phyloP scores from a whole-genome alignment of 345 rosid genomes.

The Corymbia maculata region DNA sequence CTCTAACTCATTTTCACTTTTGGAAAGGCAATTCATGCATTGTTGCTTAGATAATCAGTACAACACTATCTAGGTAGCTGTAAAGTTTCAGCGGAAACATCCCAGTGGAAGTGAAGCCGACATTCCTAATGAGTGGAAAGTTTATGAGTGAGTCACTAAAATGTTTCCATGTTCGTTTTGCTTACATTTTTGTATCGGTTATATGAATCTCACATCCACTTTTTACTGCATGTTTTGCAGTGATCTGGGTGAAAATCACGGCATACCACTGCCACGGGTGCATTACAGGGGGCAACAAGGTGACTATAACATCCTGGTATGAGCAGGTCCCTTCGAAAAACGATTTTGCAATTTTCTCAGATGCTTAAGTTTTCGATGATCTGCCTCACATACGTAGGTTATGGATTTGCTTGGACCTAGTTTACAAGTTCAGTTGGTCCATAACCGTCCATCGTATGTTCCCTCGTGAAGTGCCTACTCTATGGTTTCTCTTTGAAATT shows the following conservation, averaged over 20 bases:
- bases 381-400: constrained; percentile 29
- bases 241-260: constrained; percentile 84
- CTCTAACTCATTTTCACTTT: neutral
- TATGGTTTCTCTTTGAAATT: neutral
- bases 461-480: neutral
- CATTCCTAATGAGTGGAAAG: constrained; percentile 92
- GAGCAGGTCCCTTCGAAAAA: neutral
- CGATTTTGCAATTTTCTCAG: neutral
- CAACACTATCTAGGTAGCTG: constrained; percentile 50
- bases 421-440: constrained; percentile 85
- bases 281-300: constrained; percentile 78
- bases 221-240: constrained; percentile 19
- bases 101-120: constrained; percentile 84
- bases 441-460: constrained; percentile 54
- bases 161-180: neutral
- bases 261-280: constrained; percentile 56
- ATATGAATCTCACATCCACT: neutral
- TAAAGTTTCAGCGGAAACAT: constrained; percentile 75
- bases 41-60: neutral
- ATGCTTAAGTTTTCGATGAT: neutral
- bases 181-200: neutral
- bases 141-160: constrained; percentile 57
- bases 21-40: neutral
- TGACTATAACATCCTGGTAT: constrained; percentile 79
- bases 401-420: constrained; percentile 96